Evolutionary conservation across 2,329 filamentous ascomycete species (phyloP).

Genomic region (Pezizomycotina sp.): DNA sequence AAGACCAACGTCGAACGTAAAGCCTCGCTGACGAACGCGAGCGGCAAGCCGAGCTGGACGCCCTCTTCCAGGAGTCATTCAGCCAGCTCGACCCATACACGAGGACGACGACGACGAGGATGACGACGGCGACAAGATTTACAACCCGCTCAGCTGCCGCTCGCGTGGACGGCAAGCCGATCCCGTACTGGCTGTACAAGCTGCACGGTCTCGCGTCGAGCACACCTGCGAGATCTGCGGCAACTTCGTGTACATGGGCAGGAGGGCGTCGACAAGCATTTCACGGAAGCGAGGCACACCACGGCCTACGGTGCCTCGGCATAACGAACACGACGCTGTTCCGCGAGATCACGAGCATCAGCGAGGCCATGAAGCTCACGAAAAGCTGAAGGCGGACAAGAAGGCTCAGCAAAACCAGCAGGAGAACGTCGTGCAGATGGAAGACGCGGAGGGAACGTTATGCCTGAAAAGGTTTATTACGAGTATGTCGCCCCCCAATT

Average conservation of each 20-base stretch:
- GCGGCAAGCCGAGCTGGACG: constrained; percentile 70
- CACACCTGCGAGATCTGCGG: constrained; percentile 94
- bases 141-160: constrained; percentile 85
- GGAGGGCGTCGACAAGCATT: constrained; percentile 93
- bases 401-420: constrained; percentile 59
- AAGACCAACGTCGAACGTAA: constrained; percentile 89
- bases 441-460: constrained; percentile 92
- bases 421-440: constrained; percentile 90
- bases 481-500: constrained; percentile 3
- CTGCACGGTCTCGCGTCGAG: constrained; percentile 83
- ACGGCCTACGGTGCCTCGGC: constrained; percentile 82
- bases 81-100: constrained; percentile 7
- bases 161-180: constrained; percentile 97
- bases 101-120: constrained; percentile 50
- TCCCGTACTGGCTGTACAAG: constrained; percentile 97
- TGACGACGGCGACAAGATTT: constrained; percentile 72
- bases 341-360: constrained; percentile 81
- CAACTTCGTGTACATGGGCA: constrained; percentile 97
- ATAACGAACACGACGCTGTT: constrained; percentile 85
- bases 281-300: constrained; percentile 89
- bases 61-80: constrained; percentile 49
- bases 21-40: constrained; percentile 92
- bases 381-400: constrained; percentile 81
- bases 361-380: constrained; percentile 77
- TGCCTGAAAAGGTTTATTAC: constrained; percentile 98